Percentiles rank a stretch among this genome's conserved stretches.
Conservation (phyloP, 768 basidiomycete genomes). For the Boletus tomentosulus region DNA sequence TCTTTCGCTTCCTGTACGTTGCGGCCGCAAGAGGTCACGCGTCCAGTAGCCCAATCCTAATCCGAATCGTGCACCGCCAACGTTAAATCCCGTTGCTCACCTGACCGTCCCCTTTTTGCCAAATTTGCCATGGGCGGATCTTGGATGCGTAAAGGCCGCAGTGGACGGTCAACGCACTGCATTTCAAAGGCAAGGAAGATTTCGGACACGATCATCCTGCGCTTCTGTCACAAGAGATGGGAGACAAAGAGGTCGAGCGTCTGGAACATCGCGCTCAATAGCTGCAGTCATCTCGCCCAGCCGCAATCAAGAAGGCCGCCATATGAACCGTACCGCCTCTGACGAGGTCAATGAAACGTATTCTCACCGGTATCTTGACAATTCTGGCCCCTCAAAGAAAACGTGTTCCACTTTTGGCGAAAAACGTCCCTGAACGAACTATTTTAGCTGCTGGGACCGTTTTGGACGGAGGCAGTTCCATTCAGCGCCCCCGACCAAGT, state of each 20-base stretch:
- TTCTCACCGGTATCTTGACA: conserved; percentile 7
- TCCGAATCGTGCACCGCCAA: not conserved
- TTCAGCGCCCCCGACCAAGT: not conserved
- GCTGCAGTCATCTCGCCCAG: not conserved
- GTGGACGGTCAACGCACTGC: no score
- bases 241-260: not conserved
- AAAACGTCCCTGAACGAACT: not conserved
- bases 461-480: no score
- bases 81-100: not conserved
- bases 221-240: not conserved
- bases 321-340: conserved; percentile 10
- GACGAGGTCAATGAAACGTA: not conserved
- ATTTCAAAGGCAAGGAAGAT: not conserved
- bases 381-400: not conserved
- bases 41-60: not conserved
- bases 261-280: not conserved
- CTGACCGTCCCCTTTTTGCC: not conserved
- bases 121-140: conserved; percentile 1
- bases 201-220: not conserved
- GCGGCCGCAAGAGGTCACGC: not conserved
- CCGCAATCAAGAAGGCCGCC: conserved; percentile 9
- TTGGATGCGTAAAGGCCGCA: not conserved
- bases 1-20: not conserved
- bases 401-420: not conserved
- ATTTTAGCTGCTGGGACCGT: not conserved